Evolutionary conservation across 768 basidiomycete species (phyloP).

Genomic region (Hebeloma cylindrosporum): DNA sequence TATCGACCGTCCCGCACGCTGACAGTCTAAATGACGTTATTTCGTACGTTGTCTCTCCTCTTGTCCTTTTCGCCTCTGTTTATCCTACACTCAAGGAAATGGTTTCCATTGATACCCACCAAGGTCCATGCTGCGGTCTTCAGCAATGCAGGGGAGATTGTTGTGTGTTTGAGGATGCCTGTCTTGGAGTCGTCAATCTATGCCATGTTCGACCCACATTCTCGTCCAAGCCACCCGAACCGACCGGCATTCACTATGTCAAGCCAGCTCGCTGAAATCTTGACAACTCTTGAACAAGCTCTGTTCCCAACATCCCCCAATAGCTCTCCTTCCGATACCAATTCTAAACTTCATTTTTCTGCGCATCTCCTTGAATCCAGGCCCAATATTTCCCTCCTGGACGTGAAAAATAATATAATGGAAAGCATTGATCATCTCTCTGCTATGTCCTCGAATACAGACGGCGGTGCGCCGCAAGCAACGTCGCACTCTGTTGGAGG

Average conservation of each 20-base stretch:
- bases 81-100: slow-evolving; percentile 9
- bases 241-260: slow-evolving; percentile 19
- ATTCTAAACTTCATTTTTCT: neutral
- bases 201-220: slow-evolving; percentile 18
- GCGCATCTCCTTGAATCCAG: slow-evolving; percentile 5
- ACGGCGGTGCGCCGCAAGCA: no score
- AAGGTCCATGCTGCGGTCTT: slow-evolving; percentile 13
- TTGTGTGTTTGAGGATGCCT: slow-evolving; percentile 17
- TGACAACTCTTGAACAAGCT: slow-evolving; percentile 1
- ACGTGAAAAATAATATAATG: neutral
- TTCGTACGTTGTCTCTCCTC: slow-evolving; percentile 5
- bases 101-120: slow-evolving; percentile 11
- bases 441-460: no score
- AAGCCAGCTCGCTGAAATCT: slow-evolving; percentile 11
- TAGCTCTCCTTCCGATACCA: neutral
- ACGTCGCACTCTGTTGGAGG: neutral
- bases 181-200: slow-evolving; percentile 9
- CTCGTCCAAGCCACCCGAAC: slow-evolving; percentile 11
- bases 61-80: neutral
- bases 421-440: slow-evolving; percentile 8
- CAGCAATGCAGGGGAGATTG: slow-evolving; percentile 9
- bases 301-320: neutral
- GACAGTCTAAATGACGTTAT: slow-evolving; percentile 5
- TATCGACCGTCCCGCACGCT: neutral
- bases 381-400: no score